Conservation (phyloP, 345 rosid species). For the Eucalyptus melliodora region DNA sequence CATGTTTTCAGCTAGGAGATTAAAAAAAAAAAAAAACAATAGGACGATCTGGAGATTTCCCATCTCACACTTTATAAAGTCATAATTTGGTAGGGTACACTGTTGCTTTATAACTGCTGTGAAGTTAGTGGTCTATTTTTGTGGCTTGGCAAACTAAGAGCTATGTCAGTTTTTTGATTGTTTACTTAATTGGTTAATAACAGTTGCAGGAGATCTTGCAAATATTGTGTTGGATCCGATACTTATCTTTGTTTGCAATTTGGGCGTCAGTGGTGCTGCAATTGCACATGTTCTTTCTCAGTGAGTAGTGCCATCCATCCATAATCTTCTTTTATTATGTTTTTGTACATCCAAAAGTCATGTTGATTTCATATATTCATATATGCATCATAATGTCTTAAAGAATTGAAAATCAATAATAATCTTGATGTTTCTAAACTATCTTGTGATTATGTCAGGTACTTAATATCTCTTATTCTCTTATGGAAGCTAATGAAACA, state of each 20-base stretch:
- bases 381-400: neutral
- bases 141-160: neutral
- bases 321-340: neutral
- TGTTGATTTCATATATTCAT: neutral
- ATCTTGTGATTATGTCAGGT: slow-evolving; percentile 24
- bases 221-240: slow-evolving; percentile 79
- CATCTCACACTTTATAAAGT: neutral
- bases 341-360: neutral
- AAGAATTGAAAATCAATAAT: neutral
- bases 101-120: neutral
- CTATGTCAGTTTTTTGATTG: neutral
- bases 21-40: neutral
- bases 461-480: slow-evolving; percentile 61
- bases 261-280: slow-evolving; percentile 92
- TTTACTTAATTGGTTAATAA: neutral
- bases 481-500: slow-evolving; percentile 1
- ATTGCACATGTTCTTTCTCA: slow-evolving; percentile 90
- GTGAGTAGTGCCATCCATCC: slow-evolving; percentile 22
- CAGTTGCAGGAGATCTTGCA: slow-evolving; percentile 61
- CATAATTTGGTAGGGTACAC: neutral
- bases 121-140: neutral
- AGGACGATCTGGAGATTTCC: neutral
- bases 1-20: neutral
- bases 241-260: slow-evolving; percentile 50
- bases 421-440: neutral